Evolutionary conservation across 441 rosid genomes (phyloP).

Genomic region (Populus hybrid): DNA sequence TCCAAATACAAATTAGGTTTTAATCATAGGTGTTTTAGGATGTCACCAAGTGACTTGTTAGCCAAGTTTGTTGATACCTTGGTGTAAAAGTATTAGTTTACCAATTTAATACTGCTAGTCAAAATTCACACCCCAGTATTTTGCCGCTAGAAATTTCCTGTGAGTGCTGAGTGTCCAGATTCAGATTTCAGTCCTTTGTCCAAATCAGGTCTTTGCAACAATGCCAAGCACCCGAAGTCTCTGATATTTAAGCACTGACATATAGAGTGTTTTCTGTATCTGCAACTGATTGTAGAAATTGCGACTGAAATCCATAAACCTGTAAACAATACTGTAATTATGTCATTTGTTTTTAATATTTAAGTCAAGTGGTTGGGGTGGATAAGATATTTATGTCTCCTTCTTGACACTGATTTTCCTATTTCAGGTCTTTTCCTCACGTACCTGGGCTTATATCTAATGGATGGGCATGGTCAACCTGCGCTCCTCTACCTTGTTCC

Average conservation of each 20-base stretch:
- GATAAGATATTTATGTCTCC: not conserved
- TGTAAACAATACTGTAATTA: not conserved
- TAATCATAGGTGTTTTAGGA: not conserved
- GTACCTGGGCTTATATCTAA: constrained; percentile 79
- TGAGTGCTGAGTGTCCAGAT: not conserved
- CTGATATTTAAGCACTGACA: not conserved
- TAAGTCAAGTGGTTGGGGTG: not conserved
- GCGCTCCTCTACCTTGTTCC: constrained; percentile 98
- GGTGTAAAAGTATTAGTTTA: not conserved
- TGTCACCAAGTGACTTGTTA: not conserved
- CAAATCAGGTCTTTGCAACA: not conserved
- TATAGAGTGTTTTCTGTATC: not conserved
- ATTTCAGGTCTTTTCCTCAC: constrained; percentile 79
- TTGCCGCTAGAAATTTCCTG: not conserved
- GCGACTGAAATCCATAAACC: not conserved
- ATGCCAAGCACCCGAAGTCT: not conserved
- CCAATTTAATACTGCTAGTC: not conserved
- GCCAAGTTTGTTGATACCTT: not conserved
- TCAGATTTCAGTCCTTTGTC: not conserved
- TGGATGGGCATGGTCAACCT: constrained; percentile 98
- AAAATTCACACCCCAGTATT: not conserved
- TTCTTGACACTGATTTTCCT: constrained; percentile 3
- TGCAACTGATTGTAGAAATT: not conserved
- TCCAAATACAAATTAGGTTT: not conserved
- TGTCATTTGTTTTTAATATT: not conserved